Base-by-base conservation (phyloP, 495 filamentous ascomycete species). In the Evernia prunastri region DNA sequence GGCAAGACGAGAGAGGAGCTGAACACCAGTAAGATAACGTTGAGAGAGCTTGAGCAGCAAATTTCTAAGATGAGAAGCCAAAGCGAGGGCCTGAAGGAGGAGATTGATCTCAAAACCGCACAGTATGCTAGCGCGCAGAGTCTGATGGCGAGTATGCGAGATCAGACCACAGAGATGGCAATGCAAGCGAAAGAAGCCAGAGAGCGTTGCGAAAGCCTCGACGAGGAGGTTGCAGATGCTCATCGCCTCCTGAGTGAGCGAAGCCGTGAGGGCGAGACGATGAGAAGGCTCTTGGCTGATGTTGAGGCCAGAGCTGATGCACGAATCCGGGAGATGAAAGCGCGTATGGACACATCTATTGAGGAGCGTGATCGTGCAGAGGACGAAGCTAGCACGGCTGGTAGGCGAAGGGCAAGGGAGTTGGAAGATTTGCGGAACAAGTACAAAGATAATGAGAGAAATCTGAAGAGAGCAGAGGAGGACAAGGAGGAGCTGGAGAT, bases 331-430 rank as follows among this genome's bases (percentile, higher is more conserved):
- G 95, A 97, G 67, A 92, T 96, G 84, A 88, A 91, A 69, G 88
- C 92, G 68, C 82, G 86, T 23, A 88, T 97, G 85, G 94, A 97
- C 64, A 79, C 87, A 0, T 91, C 91, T 0, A 80, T 93, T 56
- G 91, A 97, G 71, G 94, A 97, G 75, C 84, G 93, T 35, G 95
- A 97, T 69, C 85, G 91, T 18, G 88, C 90, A 20, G 94, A 97
- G 72, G 93, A 97, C 43, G 91, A 97, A 75, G 85, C 89, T 27
- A 89, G 84, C 67, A 86, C 84, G 1, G 83, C 88, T 56, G 89
- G 87, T 17, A 84, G 95, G 58, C 80, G 87, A 53, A 84, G 87
- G 25, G 84, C 88, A 6, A 81, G 91, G 35, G 94, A 97, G 78
- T 78, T 92, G 36, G 94, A 97, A 74, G 94, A 97, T 60, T 75